These are phyloP conservation scores for Scenedesmus sp. DNA, from an alignment of 163 green algal genomes.

Conservation along the genomic window DNA sequence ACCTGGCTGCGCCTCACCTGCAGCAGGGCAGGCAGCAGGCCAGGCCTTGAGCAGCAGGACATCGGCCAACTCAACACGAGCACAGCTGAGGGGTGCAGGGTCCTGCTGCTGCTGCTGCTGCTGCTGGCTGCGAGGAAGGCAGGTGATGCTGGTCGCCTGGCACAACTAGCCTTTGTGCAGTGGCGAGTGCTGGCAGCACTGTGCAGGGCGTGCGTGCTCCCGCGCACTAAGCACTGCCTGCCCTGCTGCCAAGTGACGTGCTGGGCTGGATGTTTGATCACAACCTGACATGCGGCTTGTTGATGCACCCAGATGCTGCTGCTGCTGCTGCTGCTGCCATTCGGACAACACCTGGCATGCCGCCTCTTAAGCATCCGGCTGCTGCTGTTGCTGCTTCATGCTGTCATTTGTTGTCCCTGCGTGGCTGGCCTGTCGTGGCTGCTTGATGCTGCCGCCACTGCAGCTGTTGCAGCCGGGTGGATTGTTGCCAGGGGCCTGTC, in stretches of 20 bases:
- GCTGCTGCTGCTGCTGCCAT: neutral
- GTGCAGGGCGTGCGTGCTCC: neutral
- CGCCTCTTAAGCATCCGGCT: neutral
- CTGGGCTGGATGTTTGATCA: too few relatives aligned
- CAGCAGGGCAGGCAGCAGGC: neutral
- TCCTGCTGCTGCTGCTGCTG: too few relatives aligned
- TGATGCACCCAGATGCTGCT: neutral
- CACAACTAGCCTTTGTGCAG: neutral
- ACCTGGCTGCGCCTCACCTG: constrained; percentile 68
- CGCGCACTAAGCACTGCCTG: neutral
- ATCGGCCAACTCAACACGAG: neutral
- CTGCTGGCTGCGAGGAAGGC: neutral
- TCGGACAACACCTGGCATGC: neutral
- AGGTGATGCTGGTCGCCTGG: neutral
- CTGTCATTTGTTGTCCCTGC: too few relatives aligned
- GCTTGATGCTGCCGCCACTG: neutral
- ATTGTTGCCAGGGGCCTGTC: neutral
- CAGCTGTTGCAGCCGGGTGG: neutral
- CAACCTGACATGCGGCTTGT: neutral
- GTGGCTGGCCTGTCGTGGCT: too few relatives aligned
- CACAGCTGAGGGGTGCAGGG: too few relatives aligned
- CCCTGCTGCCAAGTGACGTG: neutral
- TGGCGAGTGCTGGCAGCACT: neutral
- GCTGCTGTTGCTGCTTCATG: neutral
- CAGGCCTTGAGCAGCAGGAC: neutral